Evolutionary conservation across 2,329 filamentous ascomycete genomes (phyloP), one percentile per base, ranked within the genome.

Genomic region (Fusarium sp.): DNA sequence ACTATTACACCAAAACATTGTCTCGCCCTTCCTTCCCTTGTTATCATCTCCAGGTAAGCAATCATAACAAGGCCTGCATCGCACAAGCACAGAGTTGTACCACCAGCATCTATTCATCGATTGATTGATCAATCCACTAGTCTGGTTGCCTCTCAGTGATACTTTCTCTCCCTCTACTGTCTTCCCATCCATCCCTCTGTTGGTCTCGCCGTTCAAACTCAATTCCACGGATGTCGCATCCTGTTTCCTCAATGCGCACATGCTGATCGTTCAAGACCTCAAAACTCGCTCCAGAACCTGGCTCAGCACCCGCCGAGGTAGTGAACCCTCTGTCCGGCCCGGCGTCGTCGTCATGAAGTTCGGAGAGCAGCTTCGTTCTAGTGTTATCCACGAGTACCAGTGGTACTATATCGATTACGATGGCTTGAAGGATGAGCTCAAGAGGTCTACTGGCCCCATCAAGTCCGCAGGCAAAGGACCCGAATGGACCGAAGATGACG

Each of bases 391-490:
- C 84, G 94, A 98, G 83, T 99, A 97, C 83, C 91, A 94, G 80
- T 97, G 94, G 90, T 93, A 97, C 84, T 99, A 99, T 83, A 97
- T 99, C 82, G 92, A 93, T 82, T 99, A 99, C 83, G 94, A 97
- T 79, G 92, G 91, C 70, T 88, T 99, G 50, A 99, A 99, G 83
- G 85, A 87, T 72, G 90, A 93, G 71, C 89, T 99, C 66, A 96
- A 95, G 82, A 89, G 87, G 62, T 87, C 90, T 62, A 91, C 86
- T 71, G 88, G 89, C 63, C 76, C 80, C 6, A 54, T 72, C 59
- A 70, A 64, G 80, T 57, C 85, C 80, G 41, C 83, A 77, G 63
- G 80, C 78, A 67, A 75, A 80, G 74, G 70, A 34, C 87, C 85
- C 71, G 85, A 90, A 76, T 99, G 96, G 96, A 90, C 89, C 65